phyloP scores from a whole-genome alignment of 108 stramenopile species.

The Asterionellopsis glacialis region DNA sequence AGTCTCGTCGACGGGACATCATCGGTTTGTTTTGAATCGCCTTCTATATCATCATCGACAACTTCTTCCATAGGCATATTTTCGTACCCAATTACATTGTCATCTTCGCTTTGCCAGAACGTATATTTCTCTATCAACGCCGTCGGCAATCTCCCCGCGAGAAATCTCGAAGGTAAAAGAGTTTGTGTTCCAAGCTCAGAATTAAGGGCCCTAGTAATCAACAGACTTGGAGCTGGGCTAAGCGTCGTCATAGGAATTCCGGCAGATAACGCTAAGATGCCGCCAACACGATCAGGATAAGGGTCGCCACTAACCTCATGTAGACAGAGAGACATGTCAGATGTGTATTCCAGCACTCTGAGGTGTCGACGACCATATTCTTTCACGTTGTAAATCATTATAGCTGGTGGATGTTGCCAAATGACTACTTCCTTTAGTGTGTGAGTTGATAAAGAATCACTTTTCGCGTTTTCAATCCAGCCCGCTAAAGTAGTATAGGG shows the following conservation, averaged over 20 bases:
- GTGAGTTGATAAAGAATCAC: conserved; percentile 50
- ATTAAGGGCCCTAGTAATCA: conserved; percentile 83
- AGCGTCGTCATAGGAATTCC: conserved; percentile 89
- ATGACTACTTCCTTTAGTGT: conserved; percentile 97
- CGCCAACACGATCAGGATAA: conserved; percentile 83
- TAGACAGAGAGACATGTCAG: conserved; percentile 83
- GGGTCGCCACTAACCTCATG: conserved; percentile 91
- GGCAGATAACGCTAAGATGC: conserved; percentile 78
- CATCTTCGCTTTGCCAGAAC: conserved; percentile 96
- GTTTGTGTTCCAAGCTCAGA: conserved; percentile 82
- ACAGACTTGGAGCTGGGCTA: conserved; percentile 67
- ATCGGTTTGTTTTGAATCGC: conserved; percentile 35
- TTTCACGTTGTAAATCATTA: conserved; percentile 93
- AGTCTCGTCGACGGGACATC: conserved; percentile 61
- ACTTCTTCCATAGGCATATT: conserved; percentile 36
- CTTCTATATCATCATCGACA: conserved; percentile 37
- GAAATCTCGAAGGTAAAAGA: conserved; percentile 79
- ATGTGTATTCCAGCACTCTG: conserved; percentile 89
- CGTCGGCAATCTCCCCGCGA: conserved; percentile 90
- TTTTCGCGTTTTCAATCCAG: conserved; percentile 80
- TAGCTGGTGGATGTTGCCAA: conserved; percentile 86
- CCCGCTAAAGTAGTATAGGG: conserved; percentile 86
- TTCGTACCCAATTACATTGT: conserved; percentile 88
- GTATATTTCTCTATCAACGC: conserved; percentile 89
- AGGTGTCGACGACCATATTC: conserved; percentile 95